phyloP scores from a whole-genome alignment of 148 eudicot species.

The Limonium bicolor region DNA sequence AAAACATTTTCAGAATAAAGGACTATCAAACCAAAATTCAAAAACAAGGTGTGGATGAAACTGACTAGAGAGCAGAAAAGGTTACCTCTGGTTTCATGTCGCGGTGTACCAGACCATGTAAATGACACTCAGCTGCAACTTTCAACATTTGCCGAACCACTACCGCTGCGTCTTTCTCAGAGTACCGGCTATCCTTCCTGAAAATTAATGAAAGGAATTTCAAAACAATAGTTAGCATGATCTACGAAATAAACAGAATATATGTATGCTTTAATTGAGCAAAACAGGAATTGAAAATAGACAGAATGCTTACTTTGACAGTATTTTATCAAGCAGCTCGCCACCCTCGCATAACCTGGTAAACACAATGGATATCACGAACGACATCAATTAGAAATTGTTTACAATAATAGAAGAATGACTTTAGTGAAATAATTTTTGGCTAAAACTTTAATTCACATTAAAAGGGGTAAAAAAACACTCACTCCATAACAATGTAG shows the following conservation, averaged over 20 bases:
- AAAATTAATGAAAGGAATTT: constrained; percentile 4
- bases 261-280: too few relatives aligned
- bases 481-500: constrained; percentile 98
- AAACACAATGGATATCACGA: too few relatives aligned
- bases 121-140: constrained; percentile 98
- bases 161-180: constrained; percentile 88
- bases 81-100: constrained; percentile 98
- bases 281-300: not conserved
- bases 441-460: too few relatives aligned
- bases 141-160: constrained; percentile 94
- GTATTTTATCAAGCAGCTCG: constrained; percentile 83
- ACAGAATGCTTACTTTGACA: constrained; percentile 48
- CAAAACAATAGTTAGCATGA: too few relatives aligned
- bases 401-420: too few relatives aligned
- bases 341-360: constrained; percentile 93
- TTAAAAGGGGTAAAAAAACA: too few relatives aligned
- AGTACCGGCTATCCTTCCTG: constrained; percentile 91
- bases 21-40: constrained; percentile 8
- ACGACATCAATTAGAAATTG: too few relatives aligned
- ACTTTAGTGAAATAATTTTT: too few relatives aligned
- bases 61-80: constrained; percentile 2
- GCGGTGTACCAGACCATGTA: constrained; percentile 94
- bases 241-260: too few relatives aligned
- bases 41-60: too few relatives aligned
- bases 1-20: constrained; percentile 3